Base-by-base conservation (phyloP, 78 protist genomes). In the Mastigamoeba balamuthi region DNA sequence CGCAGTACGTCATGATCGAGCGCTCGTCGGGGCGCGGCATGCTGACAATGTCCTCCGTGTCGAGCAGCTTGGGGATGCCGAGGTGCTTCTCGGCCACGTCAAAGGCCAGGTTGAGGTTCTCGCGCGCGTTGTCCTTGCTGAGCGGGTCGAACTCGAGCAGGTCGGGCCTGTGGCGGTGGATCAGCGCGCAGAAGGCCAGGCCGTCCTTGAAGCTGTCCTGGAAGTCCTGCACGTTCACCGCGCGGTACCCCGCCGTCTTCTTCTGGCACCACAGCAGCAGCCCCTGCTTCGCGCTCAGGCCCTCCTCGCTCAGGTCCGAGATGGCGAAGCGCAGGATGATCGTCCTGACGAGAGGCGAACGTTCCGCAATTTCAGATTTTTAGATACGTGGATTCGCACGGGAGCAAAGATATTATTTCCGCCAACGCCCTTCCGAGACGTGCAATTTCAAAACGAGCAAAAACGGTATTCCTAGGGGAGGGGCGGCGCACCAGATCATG, bases 1-100 rank as follows among this genome's bases (percentile, higher is more conserved):
- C 80, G 17, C 83, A 85, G 71, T 81, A 87, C 27, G 92, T 90
- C 92, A 90, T 90, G 65, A 90, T 78, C 1, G 91, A 87, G 53
- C 82, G 65, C 65, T 87, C 94, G 75, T 90, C 94, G 52, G 94
- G 94, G 8, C 75, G 70, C 9, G 72, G 72, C 17, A 72, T 75
- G 38, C 71, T 74, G 40, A 87, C 69, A 78, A 89, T 85, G 69
- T 90, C 94, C 6, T 73, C 73, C 36, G 80, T 87, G 39, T 90
- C 94, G 29, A 90, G 40, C 80, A 90, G 82, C 63, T 74, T 69
- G 39, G 94, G 89, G 70, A 90, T 85, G 70, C 77, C 94, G 1
- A 90, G 29, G 76, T 80, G 76, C 69, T 52, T 69, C 67, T 86
- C 94, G 37, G 94, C 92, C 9, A 90, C 66, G 53, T 82, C 87